A percentile compares a stretch with the other conserved stretches of the same genome.
phyloP scores from a whole-genome alignment of 345 rosid genomes.

The Eucalyptus grandis region DNA sequence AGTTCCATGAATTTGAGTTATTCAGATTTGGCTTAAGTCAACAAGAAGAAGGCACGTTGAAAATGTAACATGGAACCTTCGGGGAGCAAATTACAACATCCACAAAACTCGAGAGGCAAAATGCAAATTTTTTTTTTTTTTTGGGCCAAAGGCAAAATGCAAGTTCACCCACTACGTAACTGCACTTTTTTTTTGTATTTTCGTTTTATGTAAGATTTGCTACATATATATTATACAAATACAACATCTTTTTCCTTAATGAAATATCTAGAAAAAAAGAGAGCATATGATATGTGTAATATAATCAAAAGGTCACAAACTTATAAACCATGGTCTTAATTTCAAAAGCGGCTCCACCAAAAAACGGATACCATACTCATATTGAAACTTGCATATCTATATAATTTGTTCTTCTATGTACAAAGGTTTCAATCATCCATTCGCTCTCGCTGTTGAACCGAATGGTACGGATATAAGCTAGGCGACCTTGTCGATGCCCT shows the following conservation, averaged over 20 bases:
- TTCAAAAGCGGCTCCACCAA: neutral
- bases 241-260: neutral
- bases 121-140: too few relatives aligned
- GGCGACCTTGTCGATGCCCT: rapidly evolving
- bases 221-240: neutral
- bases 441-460: rapidly evolving
- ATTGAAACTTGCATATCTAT: rapidly evolving
- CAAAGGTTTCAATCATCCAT: neutral
- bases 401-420: neutral
- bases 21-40: neutral
- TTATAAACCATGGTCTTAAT: neutral
- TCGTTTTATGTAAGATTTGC: neutral
- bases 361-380: neutral
- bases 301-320: neutral
- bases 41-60: neutral
- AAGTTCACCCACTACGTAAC: neutral
- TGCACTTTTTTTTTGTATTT: neutral
- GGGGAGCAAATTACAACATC: neutral
- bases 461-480: rapidly evolving
- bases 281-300: neutral
- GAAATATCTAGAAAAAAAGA: too few relatives aligned
- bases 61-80: neutral
- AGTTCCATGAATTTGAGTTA: neutral
- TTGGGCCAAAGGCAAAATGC: neutral
- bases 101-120: neutral